These are phyloP conservation scores for Neurospora tetraspora DNA, from an alignment of 495 filamentous ascomycete species.

Conservation along the genomic window DNA sequence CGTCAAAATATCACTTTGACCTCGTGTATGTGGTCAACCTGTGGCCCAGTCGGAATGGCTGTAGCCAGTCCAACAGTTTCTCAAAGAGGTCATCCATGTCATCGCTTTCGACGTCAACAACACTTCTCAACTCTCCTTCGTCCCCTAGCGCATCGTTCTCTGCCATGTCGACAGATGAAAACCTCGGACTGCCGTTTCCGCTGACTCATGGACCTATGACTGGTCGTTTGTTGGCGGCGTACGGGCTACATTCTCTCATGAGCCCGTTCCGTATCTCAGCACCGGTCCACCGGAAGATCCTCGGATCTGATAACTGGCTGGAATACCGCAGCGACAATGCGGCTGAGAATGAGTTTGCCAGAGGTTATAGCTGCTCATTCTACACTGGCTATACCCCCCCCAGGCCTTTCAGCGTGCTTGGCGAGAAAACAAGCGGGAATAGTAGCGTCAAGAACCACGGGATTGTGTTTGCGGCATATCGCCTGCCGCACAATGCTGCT, in stretches of 20 bases:
- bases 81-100: constrained; percentile 4
- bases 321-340: constrained; percentile 25
- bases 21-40: constrained; percentile 35
- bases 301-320: constrained; percentile 28
- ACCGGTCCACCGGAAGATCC: constrained; percentile 27
- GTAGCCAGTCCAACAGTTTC: background rate
- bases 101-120: constrained; percentile 1
- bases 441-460: constrained; percentile 21
- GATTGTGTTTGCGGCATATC: constrained; percentile 33
- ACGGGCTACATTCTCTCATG: constrained; percentile 24
- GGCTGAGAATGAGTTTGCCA: constrained; percentile 21
- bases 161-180: background rate
- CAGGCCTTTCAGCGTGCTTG: background rate
- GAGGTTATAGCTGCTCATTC: constrained; percentile 32
- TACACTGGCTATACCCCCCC: constrained; percentile 20
- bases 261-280: constrained; percentile 30
- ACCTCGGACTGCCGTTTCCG: background rate
- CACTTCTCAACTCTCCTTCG: background rate
- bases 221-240: constrained; percentile 31
- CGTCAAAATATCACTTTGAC: constrained; percentile 29
- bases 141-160: background rate
- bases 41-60: constrained; percentile 26
- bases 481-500: constrained; percentile 11
- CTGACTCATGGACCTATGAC: constrained; percentile 7
- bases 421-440: background rate